phyloP scores from a whole-genome alignment of 129 eudicot species.

The Sambucus nigra region DNA sequence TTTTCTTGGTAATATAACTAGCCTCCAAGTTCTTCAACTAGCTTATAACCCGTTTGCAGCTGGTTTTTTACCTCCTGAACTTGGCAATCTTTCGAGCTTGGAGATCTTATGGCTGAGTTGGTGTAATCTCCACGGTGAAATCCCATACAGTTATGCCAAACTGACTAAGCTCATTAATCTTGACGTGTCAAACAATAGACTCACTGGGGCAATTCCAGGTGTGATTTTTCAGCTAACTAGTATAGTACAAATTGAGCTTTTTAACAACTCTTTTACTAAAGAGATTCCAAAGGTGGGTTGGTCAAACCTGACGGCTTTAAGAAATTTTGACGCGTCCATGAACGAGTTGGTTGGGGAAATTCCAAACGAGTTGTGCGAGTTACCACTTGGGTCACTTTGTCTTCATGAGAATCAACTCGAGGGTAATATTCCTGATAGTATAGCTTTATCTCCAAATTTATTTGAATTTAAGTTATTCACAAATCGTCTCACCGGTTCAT shows the following conservation, averaged over 20 bases:
- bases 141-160: constrained; percentile 34
- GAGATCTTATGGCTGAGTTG: constrained; percentile 39
- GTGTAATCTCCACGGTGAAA: constrained; percentile 34
- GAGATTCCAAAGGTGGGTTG: constrained; percentile 46
- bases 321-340: constrained; percentile 52
- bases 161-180: constrained; percentile 39
- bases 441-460: constrained; percentile 52
- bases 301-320: constrained; percentile 46
- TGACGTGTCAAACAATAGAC: constrained; percentile 47
- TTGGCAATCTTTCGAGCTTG: constrained; percentile 50
- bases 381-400: constrained; percentile 55
- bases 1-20: constrained; percentile 29
- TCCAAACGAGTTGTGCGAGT: constrained; percentile 53
- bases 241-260: constrained; percentile 58
- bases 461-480: constrained; percentile 46
- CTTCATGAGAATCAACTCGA: constrained; percentile 44
- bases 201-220: constrained; percentile 42
- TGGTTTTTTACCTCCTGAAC: constrained; percentile 34
- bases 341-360: constrained; percentile 54
- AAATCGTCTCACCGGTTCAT: constrained; percentile 42
- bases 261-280: constrained; percentile 51
- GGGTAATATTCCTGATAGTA: constrained; percentile 54
- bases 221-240: constrained; percentile 29
- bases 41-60: constrained; percentile 50
- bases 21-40: constrained; percentile 29